These are phyloP conservation scores for Pulveroboletus sp. DNA, from an alignment of 768 basidiomycete genomes.

Conservation along the genomic window DNA sequence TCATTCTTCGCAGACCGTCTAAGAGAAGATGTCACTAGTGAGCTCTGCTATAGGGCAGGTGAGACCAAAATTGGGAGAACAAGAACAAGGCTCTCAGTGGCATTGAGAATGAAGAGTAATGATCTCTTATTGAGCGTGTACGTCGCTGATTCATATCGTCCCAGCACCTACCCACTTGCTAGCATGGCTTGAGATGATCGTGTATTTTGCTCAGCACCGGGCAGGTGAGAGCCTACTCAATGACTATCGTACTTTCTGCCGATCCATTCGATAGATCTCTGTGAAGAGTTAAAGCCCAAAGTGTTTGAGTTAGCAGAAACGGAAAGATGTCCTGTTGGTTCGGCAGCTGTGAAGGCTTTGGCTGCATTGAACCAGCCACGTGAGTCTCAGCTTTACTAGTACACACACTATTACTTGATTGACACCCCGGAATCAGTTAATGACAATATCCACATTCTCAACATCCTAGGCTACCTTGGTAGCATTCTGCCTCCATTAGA, in stretches of 20 bases:
- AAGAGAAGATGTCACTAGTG: neutral
- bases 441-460: neutral
- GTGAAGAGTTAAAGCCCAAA: neutral
- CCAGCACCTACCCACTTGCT: neutral
- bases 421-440: no score
- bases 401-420: no score
- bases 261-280: neutral
- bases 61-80: neutral
- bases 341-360: neutral
- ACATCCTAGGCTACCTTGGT: neutral
- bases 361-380: neutral
- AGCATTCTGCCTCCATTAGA: neutral
- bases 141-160: neutral
- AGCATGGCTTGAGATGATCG: neutral
- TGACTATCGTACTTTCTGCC: neutral
- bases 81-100: neutral
- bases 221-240: neutral
- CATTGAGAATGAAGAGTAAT: neutral
- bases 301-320: neutral
- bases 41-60: neutral
- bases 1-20: neutral
- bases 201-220: neutral
- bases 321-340: neutral
- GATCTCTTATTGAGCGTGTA: neutral
- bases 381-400: neutral